These are phyloP conservation scores for Annona cherimola DNA, from an alignment of 164 flowering plant genomes.

Conservation along the genomic window DNA sequence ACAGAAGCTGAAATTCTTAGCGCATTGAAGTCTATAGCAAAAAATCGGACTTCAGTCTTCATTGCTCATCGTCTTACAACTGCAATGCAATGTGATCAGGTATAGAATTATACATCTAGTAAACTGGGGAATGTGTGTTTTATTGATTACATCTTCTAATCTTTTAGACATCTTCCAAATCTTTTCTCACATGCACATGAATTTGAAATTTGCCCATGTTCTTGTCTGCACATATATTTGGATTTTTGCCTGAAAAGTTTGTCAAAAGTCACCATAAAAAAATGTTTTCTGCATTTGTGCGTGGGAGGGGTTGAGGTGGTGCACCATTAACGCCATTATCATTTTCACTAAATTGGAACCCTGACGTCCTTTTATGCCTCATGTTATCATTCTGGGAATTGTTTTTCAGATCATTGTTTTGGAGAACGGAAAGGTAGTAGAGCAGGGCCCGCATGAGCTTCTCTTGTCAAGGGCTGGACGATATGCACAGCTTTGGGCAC, in stretches of 20 bases:
- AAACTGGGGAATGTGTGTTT: not conserved
- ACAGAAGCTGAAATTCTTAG: conserved; percentile 90
- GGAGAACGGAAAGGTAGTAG: conserved; percentile 90
- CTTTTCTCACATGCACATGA: not conserved
- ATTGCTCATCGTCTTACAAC: conserved; percentile 97
- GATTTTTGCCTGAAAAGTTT: too few species aligned
- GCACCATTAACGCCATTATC: not conserved
- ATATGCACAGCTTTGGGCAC: conserved; percentile 96
- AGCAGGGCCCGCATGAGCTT: conserved; percentile 86
- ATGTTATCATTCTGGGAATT: not conserved
- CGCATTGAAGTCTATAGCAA: conserved; percentile 75
- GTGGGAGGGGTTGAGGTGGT: not conserved
- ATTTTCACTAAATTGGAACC: not conserved
- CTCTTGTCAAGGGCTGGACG: conserved; percentile 71
- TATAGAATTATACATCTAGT: conserved; percentile 13
- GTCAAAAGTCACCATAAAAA: not conserved
- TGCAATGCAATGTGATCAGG: conserved; percentile 99
- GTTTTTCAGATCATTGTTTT: conserved; percentile 73
- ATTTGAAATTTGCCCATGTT: not conserved
- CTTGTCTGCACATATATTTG: not conserved
- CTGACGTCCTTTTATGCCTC: not conserved
- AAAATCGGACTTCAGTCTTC: conserved; percentile 77
- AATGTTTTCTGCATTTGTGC: too few species aligned
- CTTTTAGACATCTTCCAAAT: not conserved
- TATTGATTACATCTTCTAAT: not conserved